Evolutionary conservation across 108 stramenopile species (phyloP).

Genomic region (Nitzschia sp.): DNA sequence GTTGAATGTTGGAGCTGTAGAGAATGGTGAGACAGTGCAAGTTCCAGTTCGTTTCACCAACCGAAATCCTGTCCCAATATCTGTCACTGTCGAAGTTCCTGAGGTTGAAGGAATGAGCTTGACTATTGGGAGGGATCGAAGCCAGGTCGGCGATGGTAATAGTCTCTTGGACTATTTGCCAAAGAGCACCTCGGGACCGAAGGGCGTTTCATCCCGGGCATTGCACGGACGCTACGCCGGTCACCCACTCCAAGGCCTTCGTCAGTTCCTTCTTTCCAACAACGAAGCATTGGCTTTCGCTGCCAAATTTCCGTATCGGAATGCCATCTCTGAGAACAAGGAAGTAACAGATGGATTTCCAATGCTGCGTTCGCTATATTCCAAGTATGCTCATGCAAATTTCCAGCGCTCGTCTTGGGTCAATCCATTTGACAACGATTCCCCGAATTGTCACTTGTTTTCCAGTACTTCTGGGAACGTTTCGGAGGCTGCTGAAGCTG

Average conservation of each 20-base stretch:
- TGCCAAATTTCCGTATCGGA: conserved; percentile 33
- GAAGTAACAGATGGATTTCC: conserved; percentile 9
- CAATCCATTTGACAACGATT: background rate
- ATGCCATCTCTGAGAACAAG: conserved; percentile 40
- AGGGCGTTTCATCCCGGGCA: background rate
- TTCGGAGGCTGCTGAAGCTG: background rate
- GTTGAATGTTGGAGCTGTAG: conserved; percentile 60
- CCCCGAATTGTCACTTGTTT: background rate
- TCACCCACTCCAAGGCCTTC: conserved; percentile 47
- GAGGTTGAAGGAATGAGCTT: conserved; percentile 68
- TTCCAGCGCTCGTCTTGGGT: conserved; percentile 21
- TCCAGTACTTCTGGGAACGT: background rate
- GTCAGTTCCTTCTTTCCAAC: conserved; percentile 41
- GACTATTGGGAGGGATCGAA: conserved; percentile 40
- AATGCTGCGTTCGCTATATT: conserved; percentile 31
- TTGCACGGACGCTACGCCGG: conserved; percentile 29
- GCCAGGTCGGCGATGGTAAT: conserved; percentile 36
- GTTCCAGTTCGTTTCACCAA: conserved; percentile 62
- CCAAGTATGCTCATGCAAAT: conserved; percentile 24
- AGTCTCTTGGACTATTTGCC: conserved; percentile 53
- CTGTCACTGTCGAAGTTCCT: conserved; percentile 54
- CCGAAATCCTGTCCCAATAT: conserved; percentile 65
- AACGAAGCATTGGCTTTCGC: conserved; percentile 22
- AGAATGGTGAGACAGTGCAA: conserved; percentile 39
- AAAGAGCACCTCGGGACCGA: background rate